Evolutionary conservation across 257 asterid genomes (phyloP), one percentile per base, ranked within the genome.

Genomic region (Dorcoceras hygrometricum): DNA sequence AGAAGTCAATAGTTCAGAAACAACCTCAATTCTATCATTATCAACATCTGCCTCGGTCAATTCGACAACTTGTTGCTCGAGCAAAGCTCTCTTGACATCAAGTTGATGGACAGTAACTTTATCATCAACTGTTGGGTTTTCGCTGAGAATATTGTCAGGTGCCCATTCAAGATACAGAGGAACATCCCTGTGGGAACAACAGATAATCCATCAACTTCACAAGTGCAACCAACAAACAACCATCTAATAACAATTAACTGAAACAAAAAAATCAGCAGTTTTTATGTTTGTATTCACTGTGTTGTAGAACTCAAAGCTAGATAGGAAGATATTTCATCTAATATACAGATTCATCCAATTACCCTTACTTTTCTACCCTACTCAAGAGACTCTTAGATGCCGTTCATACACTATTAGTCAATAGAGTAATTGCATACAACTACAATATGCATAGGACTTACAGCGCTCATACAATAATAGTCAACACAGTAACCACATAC

Each of bases 161-260:
- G 99, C 97, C n/a, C 97, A 90, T 78, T 93, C 99, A 85, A 93
- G 75, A 82, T 93, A 93, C 62, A 93, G 80, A 3, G 99, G 99
- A 62, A 86, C 84, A 76, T 90, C 99, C 87, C 99, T 93, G 75
- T 36, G 32, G 66, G 23, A 57, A 66, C 54, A 79, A 54, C 51
- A 48, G 22, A 66, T 32, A 57, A 60, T 51, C 11, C 50, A 76
- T 70, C 62, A 62, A 65, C 36, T 43, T 57, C 66, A 43, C 48
- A 63, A 66, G 26, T 57, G 46, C 48, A 63, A 66, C 80, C 51
- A 72, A 69, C 50, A 70, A 55, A 63, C 22, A 16, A 36, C 22
- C 26, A 48, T 28, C 67, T 54, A 22, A 43, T 46, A 48, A 48
- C 67, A 34, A 36, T 12, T 27, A 59, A 59, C 18, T 23, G 50